Base-by-base conservation (phyloP, 495 filamentous ascomycete genomes). In the Aspergillus indologenus region DNA sequence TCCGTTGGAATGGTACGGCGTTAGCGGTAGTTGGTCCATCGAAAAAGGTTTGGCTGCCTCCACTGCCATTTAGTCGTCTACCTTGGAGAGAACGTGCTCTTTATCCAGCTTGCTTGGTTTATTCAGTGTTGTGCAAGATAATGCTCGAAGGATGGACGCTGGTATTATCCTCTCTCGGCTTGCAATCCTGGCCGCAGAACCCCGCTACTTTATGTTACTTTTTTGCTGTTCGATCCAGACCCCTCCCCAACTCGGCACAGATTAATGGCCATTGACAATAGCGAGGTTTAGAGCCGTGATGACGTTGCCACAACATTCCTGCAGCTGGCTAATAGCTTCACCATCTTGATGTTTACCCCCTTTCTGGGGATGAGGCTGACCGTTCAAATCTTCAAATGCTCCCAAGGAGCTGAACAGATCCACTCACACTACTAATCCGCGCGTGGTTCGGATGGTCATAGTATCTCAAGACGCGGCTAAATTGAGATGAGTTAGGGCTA, bases 21-120 rank as follows among this genome's bases (percentile, higher is more conserved):
- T 51, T 29, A 51, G 48, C 29, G 48, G 48, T 51, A 23, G 48
- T 4, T 31, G 23, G 48, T 31, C 48, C 24, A 51, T 51, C 48
- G 29, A 31, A 51, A 29, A 51, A 51, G 48, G 48, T 51, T 51
- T 51, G 48, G 23, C 48, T 18, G 48, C 48, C 24, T 51, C 48
- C 48, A 51, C 48, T 29, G 22, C 48, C 5, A 51, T 51, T 51
- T 24, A 51, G 48, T 40, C 34, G 12, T 40, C 34, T 40, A 40
- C 34, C 26, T 40, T 14, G 5, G 34, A 40, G 12, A 8, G 34
- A 40, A 40, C 34, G 34, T 40, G 34, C 34, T 40, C 34, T 40
- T 11, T 40, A 11, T 15, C n/a, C 34, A 40, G 12, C 12, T 11
- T 40, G 12, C 2, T 40, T 15, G 34, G 34, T 40, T 40, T 51